Percentiles rank a stretch among this genome's conserved stretches.
Evolutionary conservation across 2,329 filamentous ascomycete species (phyloP).

Genomic region (Curvularia sp.): DNA sequence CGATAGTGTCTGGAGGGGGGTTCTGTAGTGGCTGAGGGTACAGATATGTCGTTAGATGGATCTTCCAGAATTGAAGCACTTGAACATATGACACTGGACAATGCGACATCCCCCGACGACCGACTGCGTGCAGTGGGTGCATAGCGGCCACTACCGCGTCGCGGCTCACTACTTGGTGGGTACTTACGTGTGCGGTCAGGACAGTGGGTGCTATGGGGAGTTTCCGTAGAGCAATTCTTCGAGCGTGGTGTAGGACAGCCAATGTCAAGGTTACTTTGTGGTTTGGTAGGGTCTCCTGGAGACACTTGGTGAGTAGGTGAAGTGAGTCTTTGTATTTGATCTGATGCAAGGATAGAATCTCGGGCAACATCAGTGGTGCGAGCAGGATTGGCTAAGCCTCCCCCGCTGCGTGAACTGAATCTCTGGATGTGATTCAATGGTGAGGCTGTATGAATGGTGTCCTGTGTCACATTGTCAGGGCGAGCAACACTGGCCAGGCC

Average conservation of each 20-base stretch:
- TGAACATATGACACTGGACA: constrained; percentile 13
- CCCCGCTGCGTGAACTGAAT: constrained; percentile 26
- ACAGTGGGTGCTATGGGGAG: constrained; percentile 4
- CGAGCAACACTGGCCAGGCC: constrained; percentile 8
- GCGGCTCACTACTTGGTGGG: constrained; percentile 33
- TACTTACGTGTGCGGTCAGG: constrained; percentile 9
- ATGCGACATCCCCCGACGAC: constrained; percentile 33
- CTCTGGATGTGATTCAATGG: constrained; percentile 27
- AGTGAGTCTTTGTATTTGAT: constrained; percentile 25
- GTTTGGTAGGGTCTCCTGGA: constrained; percentile 8
- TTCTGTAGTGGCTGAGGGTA: constrained; percentile 13
- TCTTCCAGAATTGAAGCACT: constrained; percentile 2
- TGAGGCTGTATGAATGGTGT: constrained; percentile 21
- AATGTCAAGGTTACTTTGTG: not conserved
- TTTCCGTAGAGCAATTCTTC: constrained; percentile 17
- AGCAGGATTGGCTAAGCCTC: constrained; percentile 7
- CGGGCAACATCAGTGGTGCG: constrained; percentile 15
- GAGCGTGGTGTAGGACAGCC: constrained; percentile 6
- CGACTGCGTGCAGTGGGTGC: constrained; percentile 25
- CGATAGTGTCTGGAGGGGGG: not conserved
- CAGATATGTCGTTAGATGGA: constrained; percentile 27
- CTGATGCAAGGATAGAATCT: constrained; percentile 20
- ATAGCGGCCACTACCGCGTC: constrained; percentile 18
- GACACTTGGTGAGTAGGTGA: constrained; percentile 16
- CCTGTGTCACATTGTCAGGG: constrained; percentile 14